Evolutionary conservation across 2,329 filamentous ascomycete genomes (phyloP).

Genomic region (Raffaelea albimanens): DNA sequence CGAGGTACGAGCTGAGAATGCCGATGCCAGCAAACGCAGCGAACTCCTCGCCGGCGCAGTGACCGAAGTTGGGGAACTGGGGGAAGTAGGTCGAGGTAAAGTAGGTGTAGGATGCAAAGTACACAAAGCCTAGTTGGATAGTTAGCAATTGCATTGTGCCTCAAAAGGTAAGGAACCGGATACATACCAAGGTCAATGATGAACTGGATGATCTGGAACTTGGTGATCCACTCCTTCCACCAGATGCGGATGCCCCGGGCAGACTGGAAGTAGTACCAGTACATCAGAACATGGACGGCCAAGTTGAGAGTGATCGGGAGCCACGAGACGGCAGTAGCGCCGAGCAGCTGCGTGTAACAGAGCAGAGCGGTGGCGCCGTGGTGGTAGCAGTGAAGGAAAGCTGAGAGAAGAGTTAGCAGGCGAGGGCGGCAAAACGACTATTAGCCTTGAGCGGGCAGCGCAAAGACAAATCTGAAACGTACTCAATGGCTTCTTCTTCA

Average conservation of each 20-base stretch:
- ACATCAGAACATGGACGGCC: conserved; percentile 95
- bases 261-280: conserved; percentile 99
- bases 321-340: conserved; percentile 89
- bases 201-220: conserved; percentile 94
- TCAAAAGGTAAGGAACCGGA: not conserved
- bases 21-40: conserved; percentile 86
- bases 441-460: no score
- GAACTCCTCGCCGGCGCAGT: conserved; percentile 93
- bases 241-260: conserved; percentile 90
- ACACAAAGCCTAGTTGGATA: conserved; percentile 66
- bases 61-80: conserved; percentile 72
- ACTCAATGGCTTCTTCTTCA: conserved; percentile 99
- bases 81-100: conserved; percentile 87
- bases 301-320: conserved; percentile 89
- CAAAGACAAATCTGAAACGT: conserved; percentile 20
- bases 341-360: conserved; percentile 95
- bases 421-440: no score
- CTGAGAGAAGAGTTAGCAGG: conserved; percentile 22
- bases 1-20: conserved; percentile 87
- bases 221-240: conserved; percentile 99
- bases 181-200: conserved; percentile 84
- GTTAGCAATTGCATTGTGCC: not conserved
- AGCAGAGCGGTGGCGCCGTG: conserved; percentile 93
- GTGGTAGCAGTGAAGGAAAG: conserved; percentile 98
- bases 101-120: conserved; percentile 99